Evolutionary conservation across 2,329 filamentous ascomycete species (phyloP), one percentile per base, ranked within the genome.

Genomic region (Leptosphaerulina australis): DNA sequence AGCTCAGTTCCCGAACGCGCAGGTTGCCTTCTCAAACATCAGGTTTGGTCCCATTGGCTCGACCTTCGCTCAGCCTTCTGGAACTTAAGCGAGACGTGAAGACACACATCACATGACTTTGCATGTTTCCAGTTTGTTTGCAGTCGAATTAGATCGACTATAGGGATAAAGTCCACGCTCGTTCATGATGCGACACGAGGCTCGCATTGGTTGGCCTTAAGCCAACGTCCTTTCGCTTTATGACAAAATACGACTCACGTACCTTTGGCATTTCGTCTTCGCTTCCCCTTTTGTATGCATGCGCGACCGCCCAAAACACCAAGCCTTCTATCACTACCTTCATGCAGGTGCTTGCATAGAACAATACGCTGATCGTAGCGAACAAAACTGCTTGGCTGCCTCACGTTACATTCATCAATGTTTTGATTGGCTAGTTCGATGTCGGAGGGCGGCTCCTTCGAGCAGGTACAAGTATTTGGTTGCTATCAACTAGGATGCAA

Each of bases 41-140:
- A 67, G 61, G 50, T 68, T 68, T 34, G 66, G 67, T 8, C 62
- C 65, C 3, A 56, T 68, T 15, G 64, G 66, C 31, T 63, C 63
- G 6, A 69, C 67, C 18, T 69, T 68, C 43, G 56, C 53, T 21
- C 64, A 68, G 47, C 62, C 64, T 7, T 55, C 57, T 38, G 59
- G 49, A 29, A 44, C 29, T 12, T 35, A n/a, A 29, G 9, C 21
- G 7, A 3, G 8, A 10, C 11, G 5, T 14, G 15, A 5, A 17
- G 15, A 8, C n/a, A n/a, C n/a, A n/a, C n/a, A n/a, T n/a, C n/a
- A n/a, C n/a, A n/a, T n/a, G n/a, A n/a, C n/a, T n/a, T n/a, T n/a
- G n/a, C n/a, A n/a, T n/a, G n/a, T n/a, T n/a, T n/a, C n/a, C n/a
- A n/a, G n/a, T n/a, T n/a, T n/a, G n/a, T n/a, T n/a, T n/a, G n/a